These are phyloP conservation scores for Ascochyta koolunga DNA, from an alignment of 2,329 filamentous ascomycete species.

Conservation along the genomic window DNA sequence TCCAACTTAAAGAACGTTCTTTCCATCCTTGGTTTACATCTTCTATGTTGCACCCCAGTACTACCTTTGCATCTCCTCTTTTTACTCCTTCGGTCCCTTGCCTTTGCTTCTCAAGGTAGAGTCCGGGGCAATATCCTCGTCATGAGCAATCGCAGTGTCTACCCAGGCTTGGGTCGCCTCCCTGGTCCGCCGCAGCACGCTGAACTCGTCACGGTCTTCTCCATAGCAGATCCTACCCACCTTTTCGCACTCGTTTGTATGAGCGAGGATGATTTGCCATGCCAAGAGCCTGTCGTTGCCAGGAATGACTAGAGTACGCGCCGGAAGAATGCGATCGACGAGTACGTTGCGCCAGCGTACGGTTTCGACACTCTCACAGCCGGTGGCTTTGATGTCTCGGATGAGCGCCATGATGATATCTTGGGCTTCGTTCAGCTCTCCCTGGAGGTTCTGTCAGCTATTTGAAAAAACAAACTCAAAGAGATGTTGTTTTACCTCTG, in stretches of 20 bases:
- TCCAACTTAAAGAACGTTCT: no score
- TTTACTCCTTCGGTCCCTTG: not conserved
- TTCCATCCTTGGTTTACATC: no score
- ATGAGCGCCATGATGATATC: constrained; percentile 1
- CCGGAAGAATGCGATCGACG: constrained; percentile 16
- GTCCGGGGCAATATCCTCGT: not conserved
- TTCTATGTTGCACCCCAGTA: no score
- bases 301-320: not conserved
- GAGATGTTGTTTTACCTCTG: not conserved
- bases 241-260: constrained; percentile 2
- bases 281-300: not conserved
- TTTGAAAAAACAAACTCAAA: no score
- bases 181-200: constrained; percentile 1
- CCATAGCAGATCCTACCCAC: constrained; percentile 10
- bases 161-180: not conserved
- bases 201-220: constrained; percentile 5
- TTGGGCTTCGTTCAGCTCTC: not conserved
- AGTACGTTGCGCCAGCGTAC: constrained; percentile 22
- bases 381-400: constrained; percentile 6
- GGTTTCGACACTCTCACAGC: constrained; percentile 8
- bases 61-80: not conserved
- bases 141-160: not conserved
- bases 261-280: not conserved
- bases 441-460: not conserved
- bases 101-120: not conserved